phyloP scores from a whole-genome alignment of 2,329 filamentous ascomycete species.

The Colletotrichum endophyticum region DNA sequence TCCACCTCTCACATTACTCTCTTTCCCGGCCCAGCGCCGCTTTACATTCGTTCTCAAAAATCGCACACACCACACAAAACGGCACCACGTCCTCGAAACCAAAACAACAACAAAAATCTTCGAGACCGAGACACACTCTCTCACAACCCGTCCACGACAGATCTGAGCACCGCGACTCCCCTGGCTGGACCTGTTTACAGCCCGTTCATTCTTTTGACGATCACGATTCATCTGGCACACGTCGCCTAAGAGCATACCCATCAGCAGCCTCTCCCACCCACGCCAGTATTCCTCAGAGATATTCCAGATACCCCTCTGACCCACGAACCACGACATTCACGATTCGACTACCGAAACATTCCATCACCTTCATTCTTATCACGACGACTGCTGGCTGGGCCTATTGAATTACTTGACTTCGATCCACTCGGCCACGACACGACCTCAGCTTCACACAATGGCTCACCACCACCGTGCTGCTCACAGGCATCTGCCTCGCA shows the following conservation, averaged over 20 bases:
- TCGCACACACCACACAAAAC: background rate
- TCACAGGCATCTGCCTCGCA: slow-evolving; percentile 17
- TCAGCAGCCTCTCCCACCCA: background rate
- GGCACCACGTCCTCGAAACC: background rate
- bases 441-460: background rate
- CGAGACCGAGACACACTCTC: background rate
- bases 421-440: background rate
- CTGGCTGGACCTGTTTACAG: slow-evolving; percentile 4
- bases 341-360: background rate
- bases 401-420: background rate
- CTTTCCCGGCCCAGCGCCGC: slow-evolving; percentile 19
- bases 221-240: background rate
- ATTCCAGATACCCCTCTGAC: slow-evolving; percentile 9
- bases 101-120: background rate
- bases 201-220: slow-evolving; percentile 20
- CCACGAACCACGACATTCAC: slow-evolving; percentile 15
- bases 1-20: slow-evolving; percentile 18
- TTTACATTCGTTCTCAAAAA: slow-evolving; percentile 17
- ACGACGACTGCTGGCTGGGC: slow-evolving; percentile 7
- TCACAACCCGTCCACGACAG: background rate
- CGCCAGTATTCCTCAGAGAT: background rate
- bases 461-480: slow-evolving; percentile 8
- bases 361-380: background rate
- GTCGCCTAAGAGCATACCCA: background rate
- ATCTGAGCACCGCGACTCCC: background rate